Percentiles rank a stretch among this genome's conserved stretches.
Conservation (phyloP, 331 rosid species). For the Acacia pycnantha region DNA sequence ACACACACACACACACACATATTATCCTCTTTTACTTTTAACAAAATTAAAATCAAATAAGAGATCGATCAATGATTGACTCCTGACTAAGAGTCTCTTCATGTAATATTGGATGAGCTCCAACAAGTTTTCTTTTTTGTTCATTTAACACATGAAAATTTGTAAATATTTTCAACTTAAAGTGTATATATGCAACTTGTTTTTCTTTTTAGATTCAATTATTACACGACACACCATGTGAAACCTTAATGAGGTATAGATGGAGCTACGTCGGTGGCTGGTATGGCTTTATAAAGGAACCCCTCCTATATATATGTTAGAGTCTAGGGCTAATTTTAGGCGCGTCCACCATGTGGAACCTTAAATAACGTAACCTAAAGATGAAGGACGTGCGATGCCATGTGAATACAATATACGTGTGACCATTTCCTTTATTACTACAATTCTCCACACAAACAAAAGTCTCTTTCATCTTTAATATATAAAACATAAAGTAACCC, state of each 20-base stretch:
- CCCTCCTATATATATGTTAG: neutral
- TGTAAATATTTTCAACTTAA: neutral
- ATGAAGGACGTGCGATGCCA: neutral
- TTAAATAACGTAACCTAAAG: neutral
- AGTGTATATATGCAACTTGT: neutral
- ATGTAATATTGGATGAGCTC: neutral
- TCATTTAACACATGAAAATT: neutral
- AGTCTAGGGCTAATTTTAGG: neutral
- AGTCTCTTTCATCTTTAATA: constrained; percentile 24
- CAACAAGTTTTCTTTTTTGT: neutral
- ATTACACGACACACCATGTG: neutral
- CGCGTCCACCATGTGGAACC: neutral
- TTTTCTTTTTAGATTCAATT: neutral
- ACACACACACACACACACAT: neutral
- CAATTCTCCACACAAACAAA: constrained; percentile 10
- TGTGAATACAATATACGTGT: neutral
- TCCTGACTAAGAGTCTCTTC: neutral
- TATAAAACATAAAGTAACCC: constrained; percentile 34
- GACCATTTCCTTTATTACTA: neutral
- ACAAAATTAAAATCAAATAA: neutral
- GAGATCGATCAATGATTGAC: neutral
- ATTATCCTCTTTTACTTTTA: neutral
- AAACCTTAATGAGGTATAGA: neutral
- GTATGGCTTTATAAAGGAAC: neutral
- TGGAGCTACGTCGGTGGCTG: neutral